Evolutionary conservation across 108 stramenopile species (phyloP), one percentile per base, ranked within the genome.

Genomic region (Bacterosira constricta): DNA sequence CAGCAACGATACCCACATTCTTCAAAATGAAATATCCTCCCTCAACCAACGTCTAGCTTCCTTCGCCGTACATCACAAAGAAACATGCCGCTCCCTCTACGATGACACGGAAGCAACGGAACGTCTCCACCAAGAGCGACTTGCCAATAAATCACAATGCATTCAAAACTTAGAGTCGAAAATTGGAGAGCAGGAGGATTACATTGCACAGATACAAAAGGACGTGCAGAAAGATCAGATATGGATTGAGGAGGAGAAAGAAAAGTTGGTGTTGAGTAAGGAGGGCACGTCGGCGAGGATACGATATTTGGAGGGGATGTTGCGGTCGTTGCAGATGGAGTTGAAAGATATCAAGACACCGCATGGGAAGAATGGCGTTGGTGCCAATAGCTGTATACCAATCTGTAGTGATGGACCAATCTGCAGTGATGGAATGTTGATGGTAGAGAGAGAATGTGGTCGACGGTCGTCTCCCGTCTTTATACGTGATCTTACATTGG

Each of bases 271-370:
- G 13, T 35, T 66, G 37, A 75, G 58, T 26, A 67, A 31, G 15
- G 74, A 75, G 39, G 63, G 74, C n/a, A 75, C 65, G 30, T 26
- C 49, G 15, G 76, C 69, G 1, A 63, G 76, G 26, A 69, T 77
- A 42, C 35, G 53, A 50, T 77, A 77, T 50, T 35, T 77, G 37
- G 76, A 77, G 56, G 62, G 47, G 17, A 77, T 70, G 65, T 10
- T 55, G 75, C 66, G 23, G 11, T 69, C 56, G 44, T 56, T 69
- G 42, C 41, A 69, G 32, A 26, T 45, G 31, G 56, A 69, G 58
- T 70, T 70, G 69, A 70, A 60, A 29, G 39, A 60, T n/a, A 7
- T 12, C 37, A 26, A 36, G 52, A n/a, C n/a, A n/a, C n/a, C n/a
- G n/a, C n/a, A n/a, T n/a, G n/a, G n/a, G n/a, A n/a, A n/a, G n/a